These are phyloP conservation scores for Noccaea bulbosa DNA, from an alignment of 345 rosid genomes.

Conservation along the genomic window DNA sequence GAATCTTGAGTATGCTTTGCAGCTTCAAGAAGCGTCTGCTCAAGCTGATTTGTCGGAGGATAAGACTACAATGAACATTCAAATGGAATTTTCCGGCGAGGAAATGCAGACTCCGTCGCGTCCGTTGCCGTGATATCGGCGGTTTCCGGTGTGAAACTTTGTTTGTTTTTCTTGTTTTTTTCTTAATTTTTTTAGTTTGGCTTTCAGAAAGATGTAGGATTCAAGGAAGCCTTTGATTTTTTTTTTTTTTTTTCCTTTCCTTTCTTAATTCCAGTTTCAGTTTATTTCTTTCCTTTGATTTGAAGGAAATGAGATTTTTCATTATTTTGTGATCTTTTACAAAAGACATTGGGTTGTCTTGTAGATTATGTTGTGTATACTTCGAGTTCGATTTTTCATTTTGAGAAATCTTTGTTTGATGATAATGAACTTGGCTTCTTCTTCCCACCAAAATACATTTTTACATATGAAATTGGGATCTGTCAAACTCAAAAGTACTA, in stretches of 20 bases:
- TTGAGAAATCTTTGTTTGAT: slow-evolving; percentile 6
- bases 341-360: slow-evolving; percentile 21
- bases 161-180: neutral
- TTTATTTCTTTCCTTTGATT: slow-evolving; percentile 24
- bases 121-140: slow-evolving; percentile 18
- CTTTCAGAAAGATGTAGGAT: slow-evolving; percentile 38
- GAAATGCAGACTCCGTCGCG: slow-evolving; percentile 28
- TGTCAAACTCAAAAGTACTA: neutral
- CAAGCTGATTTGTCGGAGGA: slow-evolving; percentile 50
- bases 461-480: neutral
- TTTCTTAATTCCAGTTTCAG: slow-evolving; percentile 33
- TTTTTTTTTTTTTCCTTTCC: neutral
- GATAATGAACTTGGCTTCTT: neutral
- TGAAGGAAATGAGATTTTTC: slow-evolving; percentile 28
- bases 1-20: slow-evolving; percentile 84
- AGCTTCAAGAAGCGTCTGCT: slow-evolving; percentile 69
- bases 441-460: neutral
- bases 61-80: slow-evolving; percentile 42
- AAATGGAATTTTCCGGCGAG: slow-evolving; percentile 29
- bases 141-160: slow-evolving; percentile 16
- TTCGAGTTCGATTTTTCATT: neutral
- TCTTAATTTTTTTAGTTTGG: slow-evolving; percentile 31
- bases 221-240: slow-evolving; percentile 25
- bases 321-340: slow-evolving; percentile 14
- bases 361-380: slow-evolving; percentile 45